Evolutionary conservation across 2,329 filamentous ascomycete genomes (phyloP).

Genomic region (Neofusicoccum ribis): DNA sequence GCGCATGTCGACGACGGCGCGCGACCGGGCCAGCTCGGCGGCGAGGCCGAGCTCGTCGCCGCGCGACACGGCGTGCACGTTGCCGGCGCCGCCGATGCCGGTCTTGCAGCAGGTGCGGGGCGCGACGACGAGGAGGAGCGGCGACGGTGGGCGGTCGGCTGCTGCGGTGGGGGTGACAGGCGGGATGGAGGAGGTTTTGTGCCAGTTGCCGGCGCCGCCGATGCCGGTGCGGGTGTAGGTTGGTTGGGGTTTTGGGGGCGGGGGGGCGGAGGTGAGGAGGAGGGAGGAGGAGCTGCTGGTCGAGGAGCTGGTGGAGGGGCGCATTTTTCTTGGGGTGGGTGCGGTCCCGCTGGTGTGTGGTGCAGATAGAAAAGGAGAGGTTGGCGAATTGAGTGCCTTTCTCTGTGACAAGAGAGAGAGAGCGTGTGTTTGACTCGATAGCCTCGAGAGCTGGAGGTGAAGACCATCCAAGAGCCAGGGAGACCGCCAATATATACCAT

Average conservation of each 20-base stretch:
- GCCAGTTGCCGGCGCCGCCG: constrained; percentile 28
- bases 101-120: constrained; percentile 21
- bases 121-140: not conserved
- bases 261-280: not conserved
- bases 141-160: not conserved
- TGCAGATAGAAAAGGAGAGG: too few species aligned
- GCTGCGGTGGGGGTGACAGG: constrained; percentile 8
- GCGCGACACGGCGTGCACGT: constrained; percentile 19
- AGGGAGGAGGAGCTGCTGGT: constrained; percentile 6
- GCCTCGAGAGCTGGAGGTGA: not conserved
- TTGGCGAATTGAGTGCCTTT: too few species aligned
- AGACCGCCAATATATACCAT: not conserved
- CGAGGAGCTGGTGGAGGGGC: constrained; percentile 13
- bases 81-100: constrained; percentile 26
- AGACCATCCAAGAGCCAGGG: not conserved
- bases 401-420: too few species aligned
- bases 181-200: constrained; percentile 22
- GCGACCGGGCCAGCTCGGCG: constrained; percentile 18
- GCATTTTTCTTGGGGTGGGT: not conserved
- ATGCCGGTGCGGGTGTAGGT: constrained; percentile 27
- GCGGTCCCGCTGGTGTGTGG: not conserved
- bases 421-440: not conserved
- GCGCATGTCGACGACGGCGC: not conserved
- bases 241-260: not conserved
- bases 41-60: constrained; percentile 1